Percentiles rank a stretch among this genome's conserved stretches.
phyloP scores from a whole-genome alignment of 2,329 filamentous ascomycete species.

The Aspergillus sclerotialis region DNA sequence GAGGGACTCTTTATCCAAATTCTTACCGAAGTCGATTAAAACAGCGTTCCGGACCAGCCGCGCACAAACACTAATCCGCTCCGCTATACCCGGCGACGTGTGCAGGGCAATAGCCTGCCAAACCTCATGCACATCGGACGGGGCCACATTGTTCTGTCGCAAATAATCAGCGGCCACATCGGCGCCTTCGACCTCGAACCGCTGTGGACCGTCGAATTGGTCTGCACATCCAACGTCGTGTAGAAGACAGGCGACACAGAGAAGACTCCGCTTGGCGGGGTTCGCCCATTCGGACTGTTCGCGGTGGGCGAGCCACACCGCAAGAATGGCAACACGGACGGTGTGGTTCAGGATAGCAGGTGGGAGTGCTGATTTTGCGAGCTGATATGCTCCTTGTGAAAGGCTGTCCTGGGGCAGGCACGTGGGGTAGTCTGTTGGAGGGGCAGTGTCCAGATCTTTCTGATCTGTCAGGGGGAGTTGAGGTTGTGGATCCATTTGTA shows the following conservation, averaged over 20 bases:
- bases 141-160: conserved; percentile 11
- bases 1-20: conserved; percentile 11
- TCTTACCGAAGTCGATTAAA: conserved; percentile 32
- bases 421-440: background rate
- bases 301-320: conserved; percentile 13
- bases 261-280: conserved; percentile 9
- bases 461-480: no score
- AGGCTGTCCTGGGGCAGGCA: conserved; percentile 1
- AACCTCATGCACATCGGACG: conserved; percentile 30
- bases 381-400: conserved; percentile 5
- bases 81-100: conserved; percentile 38
- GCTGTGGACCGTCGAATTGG: conserved; percentile 25
- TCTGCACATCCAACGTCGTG: conserved; percentile 27
- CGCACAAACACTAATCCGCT: conserved; percentile 34
- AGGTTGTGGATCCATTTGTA: no score
- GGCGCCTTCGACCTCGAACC: conserved; percentile 42
- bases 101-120: conserved; percentile 42
- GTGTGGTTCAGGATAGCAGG: conserved; percentile 19
- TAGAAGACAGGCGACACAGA: conserved; percentile 25
- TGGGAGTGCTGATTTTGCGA: conserved; percentile 13
- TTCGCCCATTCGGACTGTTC: conserved; percentile 9
- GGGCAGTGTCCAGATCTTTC: no score
- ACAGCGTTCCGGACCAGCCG: conserved; percentile 32
- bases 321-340: conserved; percentile 17
- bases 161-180: conserved; percentile 34